These are phyloP conservation scores for Rhizophora mangle DNA, from an alignment of 345 rosid genomes.

Conservation along the genomic window DNA sequence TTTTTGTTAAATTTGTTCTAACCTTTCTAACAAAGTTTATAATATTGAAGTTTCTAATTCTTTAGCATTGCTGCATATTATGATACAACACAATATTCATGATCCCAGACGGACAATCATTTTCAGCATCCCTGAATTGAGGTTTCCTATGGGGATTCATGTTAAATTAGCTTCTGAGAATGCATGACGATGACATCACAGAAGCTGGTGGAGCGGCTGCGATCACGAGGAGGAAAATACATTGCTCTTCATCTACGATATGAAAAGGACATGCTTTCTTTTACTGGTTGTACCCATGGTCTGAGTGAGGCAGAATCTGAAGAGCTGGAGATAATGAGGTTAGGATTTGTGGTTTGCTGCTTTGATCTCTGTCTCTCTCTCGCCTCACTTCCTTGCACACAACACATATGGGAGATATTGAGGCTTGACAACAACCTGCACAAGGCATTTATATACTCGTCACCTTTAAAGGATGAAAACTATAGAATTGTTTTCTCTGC, in stretches of 20 bases:
- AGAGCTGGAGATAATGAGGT: slow-evolving; percentile 84
- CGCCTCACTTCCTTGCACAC: too few species aligned
- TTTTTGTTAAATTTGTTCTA: neutral
- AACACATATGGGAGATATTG: too few species aligned
- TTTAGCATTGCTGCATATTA: neutral
- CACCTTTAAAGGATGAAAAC: too few species aligned
- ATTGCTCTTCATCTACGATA: slow-evolving; percentile 93
- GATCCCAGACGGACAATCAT: slow-evolving; percentile 18
- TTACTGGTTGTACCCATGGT: slow-evolving; percentile 89
- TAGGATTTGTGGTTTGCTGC: slow-evolving; percentile 2
- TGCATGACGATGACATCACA: slow-evolving; percentile 88
- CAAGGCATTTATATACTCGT: too few species aligned
- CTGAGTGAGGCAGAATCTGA: slow-evolving; percentile 76
- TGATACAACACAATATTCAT: slow-evolving; percentile 14
- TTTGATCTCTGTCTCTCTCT: neutral
- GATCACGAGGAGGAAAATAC: slow-evolving; percentile 63
- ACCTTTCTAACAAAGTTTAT: neutral
- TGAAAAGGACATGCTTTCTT: slow-evolving; percentile 95
- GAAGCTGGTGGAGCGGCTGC: slow-evolving; percentile 93
- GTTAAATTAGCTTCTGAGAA: slow-evolving; percentile 88
- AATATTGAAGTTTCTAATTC: slow-evolving; percentile 5
- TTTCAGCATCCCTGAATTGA: slow-evolving; percentile 58
- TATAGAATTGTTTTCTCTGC: too few species aligned
- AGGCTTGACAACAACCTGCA: too few species aligned
- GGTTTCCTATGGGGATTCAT: slow-evolving; percentile 90